Conservation (phyloP, 129 eudicot genomes). For the Lactuca sativa region DNA sequence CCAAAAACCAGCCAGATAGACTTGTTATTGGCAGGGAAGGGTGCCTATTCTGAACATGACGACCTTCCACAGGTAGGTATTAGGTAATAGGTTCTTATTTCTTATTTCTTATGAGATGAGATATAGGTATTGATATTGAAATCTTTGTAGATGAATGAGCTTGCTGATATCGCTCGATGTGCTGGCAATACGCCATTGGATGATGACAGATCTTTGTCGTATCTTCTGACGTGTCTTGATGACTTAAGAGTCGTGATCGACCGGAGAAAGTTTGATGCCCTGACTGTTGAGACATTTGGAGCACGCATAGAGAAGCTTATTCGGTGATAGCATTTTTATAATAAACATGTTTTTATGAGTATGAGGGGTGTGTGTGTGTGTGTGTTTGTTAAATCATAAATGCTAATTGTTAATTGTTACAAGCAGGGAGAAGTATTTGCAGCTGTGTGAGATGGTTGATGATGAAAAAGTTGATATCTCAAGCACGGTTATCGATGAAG, state of each 20-base stretch:
- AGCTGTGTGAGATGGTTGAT: constrained; percentile 85
- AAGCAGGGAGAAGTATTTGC: constrained; percentile 90
- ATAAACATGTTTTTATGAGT: too few species aligned
- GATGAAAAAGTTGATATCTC: constrained; percentile 79
- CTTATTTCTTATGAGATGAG: too few species aligned
- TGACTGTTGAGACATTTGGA: constrained; percentile 89
- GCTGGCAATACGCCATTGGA: constrained; percentile 77
- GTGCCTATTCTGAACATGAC: constrained; percentile 81
- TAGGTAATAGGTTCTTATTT: too few species aligned
- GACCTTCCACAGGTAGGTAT: constrained; percentile 79
- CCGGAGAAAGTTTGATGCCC: constrained; percentile 74
- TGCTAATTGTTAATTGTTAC: too few species aligned
- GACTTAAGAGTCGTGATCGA: constrained; percentile 77
- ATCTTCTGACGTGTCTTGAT: constrained; percentile 86
- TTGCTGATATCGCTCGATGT: constrained; percentile 92
- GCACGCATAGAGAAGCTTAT: constrained; percentile 95
- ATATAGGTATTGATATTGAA: too few species aligned
- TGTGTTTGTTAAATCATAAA: too few species aligned
- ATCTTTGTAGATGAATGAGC: constrained; percentile 71
- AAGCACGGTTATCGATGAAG: constrained; percentile 86
- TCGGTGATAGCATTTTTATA: constrained; percentile 43
- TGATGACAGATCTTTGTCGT: constrained; percentile 73
- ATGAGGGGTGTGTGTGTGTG: too few species aligned
- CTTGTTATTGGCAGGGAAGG: constrained; percentile 73
- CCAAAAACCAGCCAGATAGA: constrained; percentile 77